A percentile compares a stretch with the other conserved stretches of the same genome.
Evolutionary conservation across 176 grass and related monocot genomes (phyloP).

Genomic region (Carex scoparia): DNA sequence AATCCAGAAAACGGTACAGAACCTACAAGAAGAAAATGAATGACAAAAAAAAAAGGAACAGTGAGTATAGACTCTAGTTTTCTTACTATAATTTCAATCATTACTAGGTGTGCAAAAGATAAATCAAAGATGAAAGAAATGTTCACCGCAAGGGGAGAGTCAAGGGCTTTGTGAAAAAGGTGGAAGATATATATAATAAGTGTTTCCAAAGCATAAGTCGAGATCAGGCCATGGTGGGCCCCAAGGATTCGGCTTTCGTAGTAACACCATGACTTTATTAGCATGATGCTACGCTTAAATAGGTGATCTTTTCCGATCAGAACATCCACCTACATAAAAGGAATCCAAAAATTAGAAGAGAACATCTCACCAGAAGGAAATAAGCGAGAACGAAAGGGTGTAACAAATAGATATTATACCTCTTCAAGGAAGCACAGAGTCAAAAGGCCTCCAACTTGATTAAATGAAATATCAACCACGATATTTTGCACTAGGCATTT

Average conservation of each 20-base stretch:
- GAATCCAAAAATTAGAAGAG: not conserved
- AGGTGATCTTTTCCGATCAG: slow-evolving; percentile 63
- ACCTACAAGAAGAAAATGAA: slow-evolving; percentile 48
- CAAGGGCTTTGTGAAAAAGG: slow-evolving; percentile 59
- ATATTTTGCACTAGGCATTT: slow-evolving; percentile 93
- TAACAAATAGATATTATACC: slow-evolving; percentile 40
- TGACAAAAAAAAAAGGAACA: not conserved
- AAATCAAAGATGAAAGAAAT: slow-evolving; percentile 4
- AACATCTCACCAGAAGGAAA: not conserved
- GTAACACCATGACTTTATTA: slow-evolving; percentile 95
- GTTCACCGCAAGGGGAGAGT: slow-evolving; percentile 76
- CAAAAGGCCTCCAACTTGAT: slow-evolving; percentile 82
- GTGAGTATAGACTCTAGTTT: not conserved
- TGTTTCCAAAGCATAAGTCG: slow-evolving; percentile 90
- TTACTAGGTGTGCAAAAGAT: slow-evolving; percentile 6
- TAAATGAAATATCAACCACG: slow-evolving; percentile 87
- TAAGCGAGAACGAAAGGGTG: not conserved
- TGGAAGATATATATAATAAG: slow-evolving; percentile 76
- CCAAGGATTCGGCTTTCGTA: slow-evolving; percentile 98
- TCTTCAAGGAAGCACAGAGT: slow-evolving; percentile 93
- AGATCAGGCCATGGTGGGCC: slow-evolving; percentile 87
- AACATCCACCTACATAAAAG: slow-evolving; percentile 62
- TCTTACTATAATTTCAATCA: not conserved
- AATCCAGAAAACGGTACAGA: slow-evolving; percentile 88
- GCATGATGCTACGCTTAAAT: slow-evolving; percentile 82